Evolutionary conservation across 129 eudicot genomes (phyloP), one percentile per base, ranked within the genome.

Genomic region (Saposhnikovia divaricata): DNA sequence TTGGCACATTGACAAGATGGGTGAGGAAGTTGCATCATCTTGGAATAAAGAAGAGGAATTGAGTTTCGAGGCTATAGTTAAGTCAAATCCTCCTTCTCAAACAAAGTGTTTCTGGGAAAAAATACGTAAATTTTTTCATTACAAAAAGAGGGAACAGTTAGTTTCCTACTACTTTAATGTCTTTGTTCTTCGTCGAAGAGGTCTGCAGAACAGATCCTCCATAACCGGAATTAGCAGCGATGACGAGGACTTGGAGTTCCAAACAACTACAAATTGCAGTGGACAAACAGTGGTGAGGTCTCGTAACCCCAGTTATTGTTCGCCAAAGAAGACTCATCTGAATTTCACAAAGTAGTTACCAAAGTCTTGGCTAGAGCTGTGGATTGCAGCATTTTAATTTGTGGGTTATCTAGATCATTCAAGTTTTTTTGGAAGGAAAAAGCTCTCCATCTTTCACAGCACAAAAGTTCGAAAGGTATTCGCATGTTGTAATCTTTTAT

Each of bases 121-220:
- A 70, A 79, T 94, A 55, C 10, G 73, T 63, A 78, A 80, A 37
- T 45, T n/a, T 78, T 90, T 94, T 23, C 82, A 84, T 34, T 59
- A 68, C 61, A 91, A 86, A 79, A 82, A 78, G 25, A 86, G 86
- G 80, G 68, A 79, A 44, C 87, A 88, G 61, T 83, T 90, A 39
- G 94, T 94, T 68, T 84, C 89, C 74, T 94, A 94, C 86, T 91
- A 94, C 81, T 92, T 83, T 76, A 94, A 92, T 16, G 97, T 90
- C 51, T 94, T 90, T 82, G 84, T 91, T 46, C 79, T 92, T 16
- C 71, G 88, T 45, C 92, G 92, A 42, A 82, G 97, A 81, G 91
- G 81, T 55, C 80, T 77, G 72, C 98, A 94, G 82, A 94, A 92
- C 77, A 84, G 98, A 78, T 66, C n/a, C 37, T 80, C 76, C n/a